Evolutionary conservation across 2,329 filamentous ascomycete species (phyloP).

Genomic region (Pyricularia grisea): DNA sequence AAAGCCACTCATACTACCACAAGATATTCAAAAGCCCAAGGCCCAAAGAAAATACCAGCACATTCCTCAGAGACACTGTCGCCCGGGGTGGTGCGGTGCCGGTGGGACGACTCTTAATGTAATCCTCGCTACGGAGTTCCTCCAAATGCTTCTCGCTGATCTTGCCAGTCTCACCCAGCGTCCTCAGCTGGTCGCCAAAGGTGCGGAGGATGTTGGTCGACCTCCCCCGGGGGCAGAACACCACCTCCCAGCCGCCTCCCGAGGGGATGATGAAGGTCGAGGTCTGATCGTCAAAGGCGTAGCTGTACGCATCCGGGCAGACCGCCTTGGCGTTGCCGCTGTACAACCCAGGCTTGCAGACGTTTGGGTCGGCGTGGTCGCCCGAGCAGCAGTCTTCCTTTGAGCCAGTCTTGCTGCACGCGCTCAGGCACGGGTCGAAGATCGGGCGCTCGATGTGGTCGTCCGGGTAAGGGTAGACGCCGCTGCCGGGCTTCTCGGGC

Average conservation of each 20-base stretch:
- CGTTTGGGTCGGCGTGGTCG: slow-evolving; percentile 49
- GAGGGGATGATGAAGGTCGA: slow-evolving; percentile 53
- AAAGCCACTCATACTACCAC: neutral
- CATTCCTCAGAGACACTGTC: neutral
- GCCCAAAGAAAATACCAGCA: neutral
- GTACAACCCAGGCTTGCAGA: slow-evolving; percentile 60
- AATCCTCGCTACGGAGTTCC: slow-evolving; percentile 4
- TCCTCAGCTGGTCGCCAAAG: slow-evolving; percentile 37
- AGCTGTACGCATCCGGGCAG: slow-evolving; percentile 81
- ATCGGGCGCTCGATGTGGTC: slow-evolving; percentile 58
- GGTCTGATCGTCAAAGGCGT: slow-evolving; percentile 50
- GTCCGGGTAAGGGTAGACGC: slow-evolving; percentile 74
- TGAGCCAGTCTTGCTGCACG: slow-evolving; percentile 59
- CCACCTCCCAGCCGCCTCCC: slow-evolving; percentile 69
- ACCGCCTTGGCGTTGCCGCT: slow-evolving; percentile 60
- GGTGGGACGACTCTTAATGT: slow-evolving; percentile 1
- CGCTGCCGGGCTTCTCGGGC: slow-evolving; percentile 61
- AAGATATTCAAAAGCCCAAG: neutral
- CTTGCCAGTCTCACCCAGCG: slow-evolving; percentile 32
- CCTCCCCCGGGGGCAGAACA: slow-evolving; percentile 61
- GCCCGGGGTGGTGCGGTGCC: neutral
- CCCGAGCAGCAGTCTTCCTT: slow-evolving; percentile 70
- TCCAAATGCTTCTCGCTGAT: neutral
- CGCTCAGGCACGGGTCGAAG: slow-evolving; percentile 71
- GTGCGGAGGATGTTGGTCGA: slow-evolving; percentile 50